Conservation (phyloP, 1,139 yeast species). For the Torulaspora pretoriensis region DNA sequence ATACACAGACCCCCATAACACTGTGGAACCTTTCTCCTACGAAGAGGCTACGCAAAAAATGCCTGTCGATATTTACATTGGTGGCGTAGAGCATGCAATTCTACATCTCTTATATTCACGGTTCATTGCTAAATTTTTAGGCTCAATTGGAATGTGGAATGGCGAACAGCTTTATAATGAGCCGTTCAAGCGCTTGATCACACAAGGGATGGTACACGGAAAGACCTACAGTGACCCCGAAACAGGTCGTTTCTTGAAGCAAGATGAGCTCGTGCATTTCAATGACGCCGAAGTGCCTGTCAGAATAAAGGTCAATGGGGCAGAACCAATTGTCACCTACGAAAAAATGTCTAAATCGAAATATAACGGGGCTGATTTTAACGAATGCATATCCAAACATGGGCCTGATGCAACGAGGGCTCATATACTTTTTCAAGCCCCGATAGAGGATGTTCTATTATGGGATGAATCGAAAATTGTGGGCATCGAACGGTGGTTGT, state of each 20-base stretch:
- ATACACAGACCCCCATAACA: slow-evolving; percentile 69
- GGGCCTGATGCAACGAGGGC: slow-evolving; percentile 97
- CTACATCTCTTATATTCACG: slow-evolving; percentile 81
- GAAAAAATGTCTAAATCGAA: slow-evolving; percentile 98
- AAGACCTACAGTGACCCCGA: slow-evolving; percentile 70
- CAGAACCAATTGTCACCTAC: slow-evolving; percentile 51
- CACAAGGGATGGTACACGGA: slow-evolving; percentile 99
- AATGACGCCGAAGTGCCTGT: slow-evolving; percentile 40
- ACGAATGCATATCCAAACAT: slow-evolving; percentile 63
- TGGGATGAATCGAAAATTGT: slow-evolving; percentile 89
- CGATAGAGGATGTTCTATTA: slow-evolving; percentile 70
- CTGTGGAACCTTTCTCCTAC: slow-evolving; percentile 46
- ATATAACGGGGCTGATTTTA: slow-evolving; percentile 90
- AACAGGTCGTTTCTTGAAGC: slow-evolving; percentile 70
- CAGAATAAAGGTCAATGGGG: slow-evolving; percentile 47
- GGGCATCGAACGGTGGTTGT: slow-evolving; percentile 85
- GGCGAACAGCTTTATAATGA: slow-evolving; percentile 57
- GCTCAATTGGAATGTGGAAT: slow-evolving; percentile 57
- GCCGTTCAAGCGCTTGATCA: slow-evolving; percentile 73
- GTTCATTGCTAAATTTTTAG: slow-evolving; percentile 75
- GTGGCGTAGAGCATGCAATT: slow-evolving; percentile 96
- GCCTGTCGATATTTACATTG: slow-evolving; percentile 89
- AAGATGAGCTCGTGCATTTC: slow-evolving; percentile 57
- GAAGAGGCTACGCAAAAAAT: slow-evolving; percentile 51
- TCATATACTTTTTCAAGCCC: slow-evolving; percentile 90